Evolutionary conservation across 305 asterid genomes (phyloP).

Genomic region (Fraxinus baroniana): DNA sequence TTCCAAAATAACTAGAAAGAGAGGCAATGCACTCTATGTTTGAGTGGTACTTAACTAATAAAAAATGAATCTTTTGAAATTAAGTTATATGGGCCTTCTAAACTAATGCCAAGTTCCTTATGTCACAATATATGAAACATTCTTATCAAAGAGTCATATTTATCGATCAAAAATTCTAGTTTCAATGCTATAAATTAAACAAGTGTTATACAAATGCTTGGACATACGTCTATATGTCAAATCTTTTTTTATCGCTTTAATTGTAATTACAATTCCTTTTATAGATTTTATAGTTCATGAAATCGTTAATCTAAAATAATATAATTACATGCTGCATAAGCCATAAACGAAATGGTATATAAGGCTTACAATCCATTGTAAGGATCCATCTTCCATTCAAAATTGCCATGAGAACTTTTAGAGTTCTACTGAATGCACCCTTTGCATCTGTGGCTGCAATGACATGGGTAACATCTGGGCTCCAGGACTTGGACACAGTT

Average conservation of each 20-base stretch:
- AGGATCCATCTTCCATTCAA: constrained; percentile 84
- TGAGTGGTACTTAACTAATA: neutral
- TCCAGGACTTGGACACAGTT: constrained; percentile 66
- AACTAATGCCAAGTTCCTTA: neutral
- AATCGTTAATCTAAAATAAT: neutral
- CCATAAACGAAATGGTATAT: constrained; percentile 4
- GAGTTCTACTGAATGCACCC: constrained; percentile 83
- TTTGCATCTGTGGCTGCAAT: constrained; percentile 72
- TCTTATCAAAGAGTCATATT: neutral
- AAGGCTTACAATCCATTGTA: constrained; percentile 70
- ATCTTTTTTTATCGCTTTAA: neutral
- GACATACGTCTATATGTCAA: neutral
- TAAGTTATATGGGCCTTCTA: neutral
- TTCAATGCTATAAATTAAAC: neutral
- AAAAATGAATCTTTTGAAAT: neutral
- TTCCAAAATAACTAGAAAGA: neutral
- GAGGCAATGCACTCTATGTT: neutral
- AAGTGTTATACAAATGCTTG: neutral
- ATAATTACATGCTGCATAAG: neutral
- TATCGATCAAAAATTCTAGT: neutral
- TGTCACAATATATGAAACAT: neutral
- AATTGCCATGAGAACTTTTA: constrained; percentile 88
- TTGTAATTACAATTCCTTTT: neutral
- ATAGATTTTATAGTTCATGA: neutral
- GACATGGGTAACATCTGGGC: constrained; percentile 75